phyloP scores from a whole-genome alignment of 1,284 basidiomycete genomes.

The Boletus mariae region DNA sequence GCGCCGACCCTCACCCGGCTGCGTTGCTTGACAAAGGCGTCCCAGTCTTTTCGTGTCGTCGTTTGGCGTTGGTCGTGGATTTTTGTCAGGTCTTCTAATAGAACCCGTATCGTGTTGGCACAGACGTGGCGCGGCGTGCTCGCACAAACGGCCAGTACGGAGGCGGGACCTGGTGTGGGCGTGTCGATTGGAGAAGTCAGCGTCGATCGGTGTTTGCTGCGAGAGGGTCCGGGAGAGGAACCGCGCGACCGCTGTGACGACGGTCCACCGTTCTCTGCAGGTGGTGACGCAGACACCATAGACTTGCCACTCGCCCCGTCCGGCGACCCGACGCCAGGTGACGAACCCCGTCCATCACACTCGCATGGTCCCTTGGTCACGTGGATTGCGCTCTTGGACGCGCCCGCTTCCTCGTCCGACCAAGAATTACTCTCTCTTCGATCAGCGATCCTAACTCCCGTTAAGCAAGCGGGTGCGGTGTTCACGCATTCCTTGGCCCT shows the following conservation, averaged over 20 bases:
- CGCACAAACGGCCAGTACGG: conserved; percentile 52
- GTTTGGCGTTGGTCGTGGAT: conserved; percentile 85
- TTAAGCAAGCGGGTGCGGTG: conserved; percentile 79
- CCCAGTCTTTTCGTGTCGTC: conserved; percentile 80
- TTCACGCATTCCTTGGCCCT: conserved; percentile 71
- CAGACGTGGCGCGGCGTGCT: conserved; percentile 69
- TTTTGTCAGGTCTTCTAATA: conserved; percentile 79
- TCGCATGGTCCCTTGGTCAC: conserved; percentile 60
- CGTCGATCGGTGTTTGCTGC: conserved; percentile 41
- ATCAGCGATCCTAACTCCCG: conserved; percentile 84
- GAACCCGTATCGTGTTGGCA: conserved; percentile 68
- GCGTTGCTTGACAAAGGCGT: conserved; percentile 75
- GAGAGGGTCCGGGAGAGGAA: conserved; percentile 52
- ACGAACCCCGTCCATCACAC: conserved; percentile 46
- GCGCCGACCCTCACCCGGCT: conserved; percentile 41
- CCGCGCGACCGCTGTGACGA: conserved; percentile 31
- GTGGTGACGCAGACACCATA: conserved; percentile 9
- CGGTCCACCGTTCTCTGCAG: conserved; percentile 15
- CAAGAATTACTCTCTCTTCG: conserved; percentile 71
- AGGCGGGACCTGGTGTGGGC: conserved; percentile 37
- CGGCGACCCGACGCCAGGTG: conserved; percentile 16
- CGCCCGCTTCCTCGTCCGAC: conserved; percentile 54
- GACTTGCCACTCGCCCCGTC: conserved; percentile 14
- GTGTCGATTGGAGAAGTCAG: conserved; percentile 34
- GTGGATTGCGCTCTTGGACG: conserved; percentile 39